phyloP scores from a whole-genome alignment of 1,284 basidiomycete species.

The Malassezia dermatis region DNA sequence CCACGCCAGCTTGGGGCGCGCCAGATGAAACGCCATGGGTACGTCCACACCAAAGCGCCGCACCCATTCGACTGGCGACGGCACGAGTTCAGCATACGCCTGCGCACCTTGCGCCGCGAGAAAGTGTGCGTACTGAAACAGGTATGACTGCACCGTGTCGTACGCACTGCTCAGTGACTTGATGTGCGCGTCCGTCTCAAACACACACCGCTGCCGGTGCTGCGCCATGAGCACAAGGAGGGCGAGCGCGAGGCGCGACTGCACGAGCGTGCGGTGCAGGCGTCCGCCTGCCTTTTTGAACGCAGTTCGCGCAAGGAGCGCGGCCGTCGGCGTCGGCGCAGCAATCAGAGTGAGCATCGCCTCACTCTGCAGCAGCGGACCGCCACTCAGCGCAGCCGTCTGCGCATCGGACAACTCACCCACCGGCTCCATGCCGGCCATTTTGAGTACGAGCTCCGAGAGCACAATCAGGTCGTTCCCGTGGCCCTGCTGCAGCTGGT shows the following conservation, averaged over 20 bases:
- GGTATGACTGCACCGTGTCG: slow-evolving; percentile 38
- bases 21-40: slow-evolving; percentile 40
- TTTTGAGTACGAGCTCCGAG: slow-evolving; percentile 82
- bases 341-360: slow-evolving; percentile 53
- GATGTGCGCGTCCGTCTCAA: slow-evolving; percentile 38
- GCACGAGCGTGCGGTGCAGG: slow-evolving; percentile 23
- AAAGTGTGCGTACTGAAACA: slow-evolving; percentile 46
- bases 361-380: slow-evolving; percentile 73
- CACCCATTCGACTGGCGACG: slow-evolving; percentile 24
- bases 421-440: slow-evolving; percentile 74
- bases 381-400: slow-evolving; percentile 78
- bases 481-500: slow-evolving; percentile 61
- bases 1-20: slow-evolving; percentile 26
- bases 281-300: slow-evolving; percentile 30
- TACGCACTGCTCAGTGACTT: slow-evolving; percentile 44
- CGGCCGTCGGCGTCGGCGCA: slow-evolving; percentile 48
- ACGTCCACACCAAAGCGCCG: slow-evolving; percentile 39
- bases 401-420: slow-evolving; percentile 67
- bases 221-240: slow-evolving; percentile 43
- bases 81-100: slow-evolving; percentile 31
- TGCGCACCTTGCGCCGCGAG: slow-evolving; percentile 29
- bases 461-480: slow-evolving; percentile 82
- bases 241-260: slow-evolving; percentile 33
- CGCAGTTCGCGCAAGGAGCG: slow-evolving; percentile 45
- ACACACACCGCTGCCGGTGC: slow-evolving; percentile 41